Conservation (phyloP, 169 alveolate genomes). For the Plasmodium fragile region DNA sequence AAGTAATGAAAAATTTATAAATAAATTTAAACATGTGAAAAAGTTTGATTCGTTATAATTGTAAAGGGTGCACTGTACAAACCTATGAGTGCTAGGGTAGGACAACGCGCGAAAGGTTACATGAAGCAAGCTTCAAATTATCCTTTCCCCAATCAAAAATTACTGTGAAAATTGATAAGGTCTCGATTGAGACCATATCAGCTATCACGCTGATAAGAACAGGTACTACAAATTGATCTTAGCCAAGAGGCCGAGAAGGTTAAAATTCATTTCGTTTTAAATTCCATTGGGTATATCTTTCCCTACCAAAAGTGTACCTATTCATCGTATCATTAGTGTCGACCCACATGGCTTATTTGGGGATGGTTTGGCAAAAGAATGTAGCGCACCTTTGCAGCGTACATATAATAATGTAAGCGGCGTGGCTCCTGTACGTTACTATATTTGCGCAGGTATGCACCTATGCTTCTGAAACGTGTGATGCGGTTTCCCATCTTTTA, state of each 20-base stretch:
- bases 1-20: no score
- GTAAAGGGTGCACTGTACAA: constrained; percentile 90
- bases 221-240: constrained; percentile 92
- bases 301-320: constrained; percentile 74
- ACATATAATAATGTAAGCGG: not conserved
- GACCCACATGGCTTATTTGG: not conserved
- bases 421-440: not conserved
- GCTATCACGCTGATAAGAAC: constrained; percentile 93
- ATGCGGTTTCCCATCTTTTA: not conserved
- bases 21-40: not conserved
- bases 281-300: constrained; percentile 38
- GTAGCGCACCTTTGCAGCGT: not conserved
- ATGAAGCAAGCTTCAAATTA: constrained; percentile 88
- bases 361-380: not conserved
- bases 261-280: not conserved
- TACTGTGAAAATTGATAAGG: constrained; percentile 87
- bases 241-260: constrained; percentile 93
- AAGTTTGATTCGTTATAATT: constrained; percentile 36
- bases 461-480: not conserved
- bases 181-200: constrained; percentile 90
- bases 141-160: constrained; percentile 87
- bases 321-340: not conserved
- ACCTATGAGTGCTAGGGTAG: constrained; percentile 89
- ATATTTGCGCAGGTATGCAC: not conserved
- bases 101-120: constrained; percentile 88